Evolutionary conservation across 2,329 filamentous ascomycete species (phyloP).

Genomic region (Neonectria magnoliae): DNA sequence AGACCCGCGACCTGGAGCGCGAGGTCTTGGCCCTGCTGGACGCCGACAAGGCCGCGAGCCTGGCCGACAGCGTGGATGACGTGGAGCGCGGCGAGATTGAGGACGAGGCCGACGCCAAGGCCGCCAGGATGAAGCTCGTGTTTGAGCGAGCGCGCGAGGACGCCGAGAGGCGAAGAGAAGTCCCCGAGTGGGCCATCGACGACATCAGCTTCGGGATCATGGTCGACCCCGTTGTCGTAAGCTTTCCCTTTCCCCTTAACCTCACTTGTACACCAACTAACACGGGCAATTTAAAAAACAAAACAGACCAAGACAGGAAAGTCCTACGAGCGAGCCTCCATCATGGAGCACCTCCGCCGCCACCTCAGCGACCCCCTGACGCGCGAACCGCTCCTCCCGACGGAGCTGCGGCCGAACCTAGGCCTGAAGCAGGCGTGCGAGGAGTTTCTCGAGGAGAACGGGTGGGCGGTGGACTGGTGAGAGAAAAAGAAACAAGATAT

Average conservation of each 20-base stretch:
- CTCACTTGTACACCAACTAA: conserved; percentile 20
- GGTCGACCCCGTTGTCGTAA: conserved; percentile 73
- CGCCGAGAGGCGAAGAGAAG: conserved; percentile 62
- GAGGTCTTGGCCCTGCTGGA: conserved; percentile 66
- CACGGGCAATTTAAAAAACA: conserved; percentile 28
- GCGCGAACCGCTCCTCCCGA: conserved; percentile 73
- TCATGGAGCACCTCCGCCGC: conserved; percentile 85
- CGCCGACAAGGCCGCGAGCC: conserved; percentile 55
- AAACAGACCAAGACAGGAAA: conserved; percentile 82
- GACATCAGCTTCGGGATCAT: conserved; percentile 80
- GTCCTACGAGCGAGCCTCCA: conserved; percentile 87
- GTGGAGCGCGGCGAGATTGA: conserved; percentile 59
- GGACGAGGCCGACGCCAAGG: conserved; percentile 60
- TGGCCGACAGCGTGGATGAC: conserved; percentile 54
- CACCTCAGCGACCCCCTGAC: conserved; percentile 84
- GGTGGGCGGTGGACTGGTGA: conserved; percentile 93
- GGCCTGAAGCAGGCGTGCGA: conserved; percentile 83
- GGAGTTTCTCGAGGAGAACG: conserved; percentile 86
- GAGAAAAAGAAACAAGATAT: background rate
- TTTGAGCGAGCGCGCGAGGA: conserved; percentile 63
- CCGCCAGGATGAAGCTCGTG: conserved; percentile 53
- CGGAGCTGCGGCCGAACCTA: conserved; percentile 83
- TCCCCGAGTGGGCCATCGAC: conserved; percentile 82
- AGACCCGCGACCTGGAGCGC: conserved; percentile 66
- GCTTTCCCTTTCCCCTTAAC: conserved; percentile 33